Conservation (phyloP, 2,329 filamentous ascomycete species). For the Zymoseptoria ardabiliae region DNA sequence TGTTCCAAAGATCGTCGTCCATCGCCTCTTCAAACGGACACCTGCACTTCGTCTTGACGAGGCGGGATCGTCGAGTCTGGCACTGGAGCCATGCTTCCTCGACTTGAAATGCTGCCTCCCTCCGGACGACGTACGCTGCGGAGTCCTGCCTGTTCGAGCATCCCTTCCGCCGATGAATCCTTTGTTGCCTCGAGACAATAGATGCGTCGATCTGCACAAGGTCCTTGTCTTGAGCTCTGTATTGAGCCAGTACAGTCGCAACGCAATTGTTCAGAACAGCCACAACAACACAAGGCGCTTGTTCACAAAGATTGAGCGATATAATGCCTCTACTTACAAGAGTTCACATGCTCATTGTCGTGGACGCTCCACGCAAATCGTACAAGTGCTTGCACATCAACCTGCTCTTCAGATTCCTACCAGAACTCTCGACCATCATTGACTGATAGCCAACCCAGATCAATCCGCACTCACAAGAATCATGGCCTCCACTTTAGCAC, state of each 20-base stretch:
- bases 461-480: neutral
- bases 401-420: neutral
- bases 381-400: too few species aligned
- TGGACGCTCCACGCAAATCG: neutral
- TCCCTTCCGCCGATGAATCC: too few species aligned
- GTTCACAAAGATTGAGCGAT: neutral
- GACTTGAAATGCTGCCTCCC: too few species aligned
- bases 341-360: neutral
- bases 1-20: too few species aligned
- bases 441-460: neutral
- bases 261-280: neutral
- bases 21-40: too few species aligned
- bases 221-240: neutral
- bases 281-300: neutral
- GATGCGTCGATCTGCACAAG: neutral
- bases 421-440: neutral
- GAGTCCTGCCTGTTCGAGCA: too few species aligned
- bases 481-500: neutral
- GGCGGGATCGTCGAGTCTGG: too few species aligned
- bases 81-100: too few species aligned
- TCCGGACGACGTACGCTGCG: too few species aligned
- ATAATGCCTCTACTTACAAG: neutral
- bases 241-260: neutral
- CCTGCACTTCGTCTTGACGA: too few species aligned
- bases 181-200: too few species aligned